A percentile compares a stretch with the other conserved stretches of the same genome.
These are phyloP conservation scores for Strobilomyces echinocephalus DNA, from an alignment of 768 basidiomycete species.

Conservation along the genomic window DNA sequence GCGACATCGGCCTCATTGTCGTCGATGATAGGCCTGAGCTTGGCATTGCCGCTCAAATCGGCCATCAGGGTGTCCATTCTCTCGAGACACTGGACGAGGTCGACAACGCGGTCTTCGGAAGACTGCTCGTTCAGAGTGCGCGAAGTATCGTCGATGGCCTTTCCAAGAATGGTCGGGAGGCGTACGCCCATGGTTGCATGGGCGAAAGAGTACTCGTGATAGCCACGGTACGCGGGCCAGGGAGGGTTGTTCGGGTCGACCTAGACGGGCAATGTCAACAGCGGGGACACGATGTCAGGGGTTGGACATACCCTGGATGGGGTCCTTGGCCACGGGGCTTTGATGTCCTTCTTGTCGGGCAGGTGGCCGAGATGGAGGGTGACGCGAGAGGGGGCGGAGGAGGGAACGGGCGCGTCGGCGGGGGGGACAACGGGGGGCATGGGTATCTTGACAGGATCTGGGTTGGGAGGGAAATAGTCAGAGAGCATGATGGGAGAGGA, in stretches of 20 bases:
- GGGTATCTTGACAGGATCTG: not conserved
- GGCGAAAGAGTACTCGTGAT: conserved; percentile 78
- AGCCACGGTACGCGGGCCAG: conserved; percentile 76
- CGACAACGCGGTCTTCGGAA: conserved; percentile 76
- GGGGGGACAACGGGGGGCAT: conserved; percentile 4
- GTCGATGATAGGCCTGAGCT: conserved; percentile 83
- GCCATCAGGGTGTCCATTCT: conserved; percentile 88
- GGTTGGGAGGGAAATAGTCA: conserved; percentile 25
- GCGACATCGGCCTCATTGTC: conserved; percentile 90
- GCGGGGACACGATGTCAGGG: not conserved
- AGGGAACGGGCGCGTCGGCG: conserved; percentile 9
- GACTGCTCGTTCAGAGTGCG: conserved; percentile 85
- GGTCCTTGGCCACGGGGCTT: conserved; percentile 68
- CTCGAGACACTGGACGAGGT: conserved; percentile 81
- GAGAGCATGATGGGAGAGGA: conserved; percentile 4
- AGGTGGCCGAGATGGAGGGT: conserved; percentile 72
- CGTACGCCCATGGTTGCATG: conserved; percentile 96
- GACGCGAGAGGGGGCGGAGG: conserved; percentile 46
- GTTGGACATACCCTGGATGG: conserved; percentile 54
- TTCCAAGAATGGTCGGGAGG: conserved; percentile 91
- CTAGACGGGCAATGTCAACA: conserved; percentile 27
- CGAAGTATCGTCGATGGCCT: conserved; percentile 89
- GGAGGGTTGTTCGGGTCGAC: conserved; percentile 83
- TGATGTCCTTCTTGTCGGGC: conserved; percentile 68
- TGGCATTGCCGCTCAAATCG: conserved; percentile 78